Base-by-base conservation (phyloP, 257 asterid genomes). In the Solanum corneliomulleri region DNA sequence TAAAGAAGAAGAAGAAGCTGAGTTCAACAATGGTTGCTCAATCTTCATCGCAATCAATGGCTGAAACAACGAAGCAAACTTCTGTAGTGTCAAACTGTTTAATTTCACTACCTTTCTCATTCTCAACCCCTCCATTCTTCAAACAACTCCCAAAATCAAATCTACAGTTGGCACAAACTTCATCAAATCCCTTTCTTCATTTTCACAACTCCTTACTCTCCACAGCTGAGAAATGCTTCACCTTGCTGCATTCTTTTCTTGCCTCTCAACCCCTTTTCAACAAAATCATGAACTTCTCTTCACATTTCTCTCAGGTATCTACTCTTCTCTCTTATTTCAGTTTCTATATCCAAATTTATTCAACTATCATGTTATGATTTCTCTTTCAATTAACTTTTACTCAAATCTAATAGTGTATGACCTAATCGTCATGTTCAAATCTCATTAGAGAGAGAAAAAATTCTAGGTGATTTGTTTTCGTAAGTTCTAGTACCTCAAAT, bases 241-340 rank as follows among this genome's bases (percentile, higher is more conserved):
- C 20, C 81, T 78, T 87, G 47, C 64, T 95, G 37, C 92, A 91
- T 20, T 64, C 83, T 60, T 81, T 93, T 39, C 90, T 88, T 89
- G 89, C 94, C 41, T 88, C 75, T 44, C 92, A 92, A 82, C 92
- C 86, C 80, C 11, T 94, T 90, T 84, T 93, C 49, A 90, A 89
- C 74, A 94, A 89, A 69, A 37, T 95, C 9, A 49, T 89, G 58
- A 90, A 94, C 39, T 88, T 91, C 62, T 69, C 92, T 85, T 91
- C 93, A 64, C 86, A 91, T 86, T 89, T 89, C 87, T 71, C 86
- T 87, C 94, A 93, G 97, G 98, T 94, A 85, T 7, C 8, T 64
- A n/a, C 56, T 41, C 15, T 52, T 25, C 60, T 64, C 71, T 15
- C 86, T 58, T 11, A 66, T 68, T 29, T 62, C 18, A 31, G 10